A percentile compares a stretch with the other conserved stretches of the same genome.
Evolutionary conservation across 441 rosid genomes (phyloP).

Genomic region (Aleurites moluccanus): DNA sequence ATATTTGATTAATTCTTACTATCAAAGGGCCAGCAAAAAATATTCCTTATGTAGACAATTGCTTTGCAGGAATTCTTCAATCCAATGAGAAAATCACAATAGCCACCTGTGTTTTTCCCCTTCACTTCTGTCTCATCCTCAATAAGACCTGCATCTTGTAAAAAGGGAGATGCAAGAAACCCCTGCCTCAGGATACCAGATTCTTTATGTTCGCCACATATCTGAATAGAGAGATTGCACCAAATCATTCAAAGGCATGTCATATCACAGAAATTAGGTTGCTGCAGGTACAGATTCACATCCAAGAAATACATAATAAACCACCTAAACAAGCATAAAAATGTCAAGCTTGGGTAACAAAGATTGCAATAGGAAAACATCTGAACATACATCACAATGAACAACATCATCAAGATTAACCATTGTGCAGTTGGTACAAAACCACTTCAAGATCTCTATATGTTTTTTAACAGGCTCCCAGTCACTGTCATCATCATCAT

Average conservation of each 20-base stretch:
- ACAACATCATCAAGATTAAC: slow-evolving; percentile 60
- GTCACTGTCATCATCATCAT: slow-evolving; percentile 80
- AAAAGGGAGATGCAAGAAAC: slow-evolving; percentile 59
- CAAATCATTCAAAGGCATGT: slow-evolving; percentile 22
- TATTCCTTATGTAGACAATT: not conserved
- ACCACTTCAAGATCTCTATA: slow-evolving; percentile 67
- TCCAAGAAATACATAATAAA: slow-evolving; percentile 10
- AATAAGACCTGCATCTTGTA: slow-evolving; percentile 40
- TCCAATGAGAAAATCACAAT: not conserved
- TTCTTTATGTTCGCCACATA: slow-evolving; percentile 84
- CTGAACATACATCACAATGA: slow-evolving; percentile 66
- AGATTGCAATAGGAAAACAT: not conserved
- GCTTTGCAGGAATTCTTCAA: not conserved
- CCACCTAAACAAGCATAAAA: slow-evolving; percentile 1
- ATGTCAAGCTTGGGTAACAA: slow-evolving; percentile 5
- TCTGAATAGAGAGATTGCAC: slow-evolving; percentile 45
- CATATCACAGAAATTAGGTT: not conserved
- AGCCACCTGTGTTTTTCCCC: slow-evolving; percentile 41
- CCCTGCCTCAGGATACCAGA: slow-evolving; percentile 85
- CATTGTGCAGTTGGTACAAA: slow-evolving; percentile 94
- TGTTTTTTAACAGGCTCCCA: slow-evolving; percentile 77
- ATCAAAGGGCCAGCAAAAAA: not conserved
- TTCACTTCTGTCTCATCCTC: slow-evolving; percentile 37
- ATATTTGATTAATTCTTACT: not conserved
- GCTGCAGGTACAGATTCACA: not conserved